A percentile compares a stretch with the other conserved stretches of the same genome.
Evolutionary conservation across 2,329 filamentous ascomycete genomes (phyloP).

Genomic region (Westerdykella ornata): DNA sequence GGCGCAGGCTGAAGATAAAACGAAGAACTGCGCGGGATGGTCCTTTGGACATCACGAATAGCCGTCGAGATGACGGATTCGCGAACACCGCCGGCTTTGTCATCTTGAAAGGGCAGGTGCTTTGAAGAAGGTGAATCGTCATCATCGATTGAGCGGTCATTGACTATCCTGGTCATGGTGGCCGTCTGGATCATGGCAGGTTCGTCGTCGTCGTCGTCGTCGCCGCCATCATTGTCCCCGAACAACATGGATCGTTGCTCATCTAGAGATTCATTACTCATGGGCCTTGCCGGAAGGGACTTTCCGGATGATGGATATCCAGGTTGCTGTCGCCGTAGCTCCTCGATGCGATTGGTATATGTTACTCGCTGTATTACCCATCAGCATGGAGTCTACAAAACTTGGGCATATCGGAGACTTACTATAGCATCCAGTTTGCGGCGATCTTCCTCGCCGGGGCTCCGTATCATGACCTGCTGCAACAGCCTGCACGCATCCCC

Average conservation of each 20-base stretch:
- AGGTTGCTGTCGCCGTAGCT: conserved; percentile 69
- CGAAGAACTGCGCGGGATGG: conserved; percentile 21
- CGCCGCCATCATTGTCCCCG: conserved; percentile 16
- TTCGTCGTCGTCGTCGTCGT: conserved; percentile 24
- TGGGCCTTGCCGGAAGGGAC: conserved; percentile 64
- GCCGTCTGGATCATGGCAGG: conserved; percentile 48
- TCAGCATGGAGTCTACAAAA: conserved; percentile 8
- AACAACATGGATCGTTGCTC: conserved; percentile 35
- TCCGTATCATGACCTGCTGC: conserved; percentile 79
- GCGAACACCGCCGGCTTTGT: conserved; percentile 18
- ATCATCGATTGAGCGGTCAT: conserved; percentile 34
- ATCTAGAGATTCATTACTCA: conserved; percentile 53
- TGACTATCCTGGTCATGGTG: conserved; percentile 47
- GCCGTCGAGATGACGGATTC: conserved; percentile 39
- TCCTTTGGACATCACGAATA: conserved; percentile 38
- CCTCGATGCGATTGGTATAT: conserved; percentile 82
- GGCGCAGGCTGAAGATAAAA: conserved; percentile 34
- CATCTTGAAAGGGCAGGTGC: conserved; percentile 26
- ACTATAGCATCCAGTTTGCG: conserved; percentile 91
- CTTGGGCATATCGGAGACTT: conserved; percentile 39
- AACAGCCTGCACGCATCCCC: conserved; percentile 82
- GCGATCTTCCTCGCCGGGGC: conserved; percentile 76
- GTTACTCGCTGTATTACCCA: conserved; percentile 61
- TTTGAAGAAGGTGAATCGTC: conserved; percentile 7
- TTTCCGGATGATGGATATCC: conserved; percentile 54